Evolutionary conservation across 2,329 filamentous ascomycete species (phyloP), one percentile per base, ranked within the genome.

Genomic region (Cladosporium sp.): DNA sequence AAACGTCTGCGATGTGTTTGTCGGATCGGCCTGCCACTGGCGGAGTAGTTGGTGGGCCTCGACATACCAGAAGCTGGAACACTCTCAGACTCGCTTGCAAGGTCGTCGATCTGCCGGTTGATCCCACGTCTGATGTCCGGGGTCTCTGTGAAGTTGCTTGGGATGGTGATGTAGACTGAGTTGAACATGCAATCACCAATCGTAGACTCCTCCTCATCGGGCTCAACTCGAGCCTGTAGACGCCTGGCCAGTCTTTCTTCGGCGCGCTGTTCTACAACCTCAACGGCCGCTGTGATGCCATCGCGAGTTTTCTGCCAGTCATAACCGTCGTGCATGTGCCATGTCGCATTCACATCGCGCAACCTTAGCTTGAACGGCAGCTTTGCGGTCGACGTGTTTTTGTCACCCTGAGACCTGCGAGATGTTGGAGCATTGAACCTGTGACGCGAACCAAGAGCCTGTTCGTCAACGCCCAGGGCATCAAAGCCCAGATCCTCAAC

Each of bases 161-260:
- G 91, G 21, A 99, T 91, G 15, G 92, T 93, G 72, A 99, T 97
- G 80, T 97, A 99, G 64, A 99, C 97, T 0, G 95, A 99, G 76
- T 99, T 98, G 84, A 99, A 99, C 18, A 99, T 83, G 72, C 96
- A 96, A 76, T 99, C 96, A 6, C 92, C 93, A 78, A 98, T 96
- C 6, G 91, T 91, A 14, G 88, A 92, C 77, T 93, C 91, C 52
- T 93, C 90, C 59, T 96, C 91, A 63, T 89, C 90, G 78, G 86
- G 76, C 74, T 82, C 76, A 38, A 80, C 77, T 64, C 85, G 83
- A 10, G 85, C 81, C 63, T 85, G 82, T 67, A 86, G 81, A 63
- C 87, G 86, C 6, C 85, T 83, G 54, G 81, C 78, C 51, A 86
- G 87, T 65, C 90, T 88, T 75, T 97, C 92, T 57, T 90, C 88